Percentiles rank a stretch among this genome's conserved stretches.
These are phyloP conservation scores for Rosa lucieae DNA, from an alignment of 306 rosid species.

Conservation along the genomic window DNA sequence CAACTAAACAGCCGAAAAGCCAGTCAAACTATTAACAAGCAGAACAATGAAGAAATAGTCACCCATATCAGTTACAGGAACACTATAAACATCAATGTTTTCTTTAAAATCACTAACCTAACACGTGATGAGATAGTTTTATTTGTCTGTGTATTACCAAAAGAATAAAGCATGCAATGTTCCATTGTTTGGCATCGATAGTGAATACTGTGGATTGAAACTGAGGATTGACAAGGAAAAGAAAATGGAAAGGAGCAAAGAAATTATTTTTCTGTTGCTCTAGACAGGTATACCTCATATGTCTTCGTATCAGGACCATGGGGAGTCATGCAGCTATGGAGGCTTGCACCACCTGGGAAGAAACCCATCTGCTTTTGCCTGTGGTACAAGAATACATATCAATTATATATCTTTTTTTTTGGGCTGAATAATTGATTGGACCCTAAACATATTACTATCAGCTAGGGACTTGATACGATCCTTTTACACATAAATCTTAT, in stretches of 20 bases:
- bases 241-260: not conserved
- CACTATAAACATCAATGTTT: not conserved
- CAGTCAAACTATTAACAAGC: not conserved
- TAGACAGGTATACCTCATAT: conserved; percentile 61
- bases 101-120: not conserved
- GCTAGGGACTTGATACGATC: not conserved
- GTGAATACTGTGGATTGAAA: not conserved
- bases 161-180: not conserved
- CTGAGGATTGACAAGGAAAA: not conserved
- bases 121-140: not conserved
- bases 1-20: not conserved
- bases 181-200: not conserved
- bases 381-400: conserved; percentile 23
- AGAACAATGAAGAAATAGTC: not conserved
- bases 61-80: not conserved
- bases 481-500: not conserved
- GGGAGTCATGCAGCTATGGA: conserved; percentile 97
- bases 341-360: conserved; percentile 96
- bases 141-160: not conserved
- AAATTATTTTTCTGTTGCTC: conserved; percentile 7
- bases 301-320: conserved; percentile 97
- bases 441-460: not conserved
- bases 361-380: conserved; percentile 94
- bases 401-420: too few relatives aligned
- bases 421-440: not conserved